Evolutionary conservation across 257 asterid species (phyloP), one percentile per base, ranked within the genome.

Genomic region (Gentiana dahurica): DNA sequence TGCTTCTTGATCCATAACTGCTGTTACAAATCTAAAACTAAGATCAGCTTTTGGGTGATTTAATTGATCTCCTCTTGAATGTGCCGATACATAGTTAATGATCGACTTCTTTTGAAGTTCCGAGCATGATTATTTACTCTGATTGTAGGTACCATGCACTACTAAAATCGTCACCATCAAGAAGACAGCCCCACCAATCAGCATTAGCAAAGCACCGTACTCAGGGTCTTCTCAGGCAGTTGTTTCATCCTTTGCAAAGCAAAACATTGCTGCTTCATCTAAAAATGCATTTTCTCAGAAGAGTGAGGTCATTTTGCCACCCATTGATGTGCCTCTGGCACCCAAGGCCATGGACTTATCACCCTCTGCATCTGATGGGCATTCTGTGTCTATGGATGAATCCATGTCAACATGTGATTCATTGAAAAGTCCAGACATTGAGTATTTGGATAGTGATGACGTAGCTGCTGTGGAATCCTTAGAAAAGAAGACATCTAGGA

Each of bases 341-440:
- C 52, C 65, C 5, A 8, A 36, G 9, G 59, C 79, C 68, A 70
- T 74, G 70, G 70, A 67, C 47, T 49, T 63, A 32, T 80, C 85
- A 52, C 86, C 80, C 1, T 68, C 72, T 54, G 69, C 74, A 46
- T 81, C 93, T 6, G 95, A 85, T 55, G 71, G 79, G 13, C 60
- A 59, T 32, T 77, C 86, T 15, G 74, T 73, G 62, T 57, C 96
- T 15, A 82, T 91, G 94, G 98, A 85, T 61, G 96, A 91, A 61
- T 79, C 98, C 5, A 83, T 81, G 93, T 83, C 97, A 35, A 77
- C 81, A 39, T 91, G 86, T 59, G 94, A 85, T 69, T 81, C 95
- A 52, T 61, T 92, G 71, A 81, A 82, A 49, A 92, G 98, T 53
- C 94, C 95, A 0, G 89, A 87, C 13, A 71, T 92, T n/a, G 98